Base-by-base conservation (phyloP, 495 filamentous ascomycete species). In the Penicillium fimorum region DNA sequence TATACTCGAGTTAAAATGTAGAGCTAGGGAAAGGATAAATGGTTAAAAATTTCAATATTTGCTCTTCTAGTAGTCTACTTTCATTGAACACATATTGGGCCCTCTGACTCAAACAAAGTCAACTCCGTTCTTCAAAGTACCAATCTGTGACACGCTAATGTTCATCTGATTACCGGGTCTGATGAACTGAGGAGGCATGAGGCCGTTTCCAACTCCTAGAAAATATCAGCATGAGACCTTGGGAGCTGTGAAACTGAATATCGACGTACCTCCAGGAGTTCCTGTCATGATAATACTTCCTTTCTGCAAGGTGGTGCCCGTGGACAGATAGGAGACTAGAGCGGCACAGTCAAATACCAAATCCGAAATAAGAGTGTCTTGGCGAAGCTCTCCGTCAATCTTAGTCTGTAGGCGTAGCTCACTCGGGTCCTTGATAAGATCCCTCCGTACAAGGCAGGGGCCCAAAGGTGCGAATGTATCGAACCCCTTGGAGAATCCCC, bases 281-380 rank as follows among this genome's bases (percentile, higher is more conserved):
- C 87, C 87, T 20, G 87, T 89, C 61, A 89, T 88, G 50, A 91
- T 87, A 37, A 90, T 43, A 66, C 87, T 86, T 1, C 88, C 88
- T 13, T 84, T 85, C 47, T 86, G 60, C 47, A 90, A 61, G 13
- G 87, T 89, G 17, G 85, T 88, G 38, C 87, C 87, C 62, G 82
- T 84, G 59, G 80, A 84, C 40, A 91, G 64, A 61, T 88, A 86
- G 1, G 80, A 68, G 58, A 90, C 83, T 3, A 84, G 85, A 68
- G 84, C 75, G 41, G 72, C 79, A 25, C 89, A 79, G 51, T 78
- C 75, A 69, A 90, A 90, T 3, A 90, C 83, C 83, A 88, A 82
- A 65, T 90, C 88, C 8, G 67, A 66, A 8, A 87, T 88, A 42
- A 65, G 79, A 32, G 76, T 79, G 40, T 88, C 78, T 73, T 91